Evolutionary conservation across 805 yeast species (phyloP).

Genomic region (Pichia eremophila): DNA sequence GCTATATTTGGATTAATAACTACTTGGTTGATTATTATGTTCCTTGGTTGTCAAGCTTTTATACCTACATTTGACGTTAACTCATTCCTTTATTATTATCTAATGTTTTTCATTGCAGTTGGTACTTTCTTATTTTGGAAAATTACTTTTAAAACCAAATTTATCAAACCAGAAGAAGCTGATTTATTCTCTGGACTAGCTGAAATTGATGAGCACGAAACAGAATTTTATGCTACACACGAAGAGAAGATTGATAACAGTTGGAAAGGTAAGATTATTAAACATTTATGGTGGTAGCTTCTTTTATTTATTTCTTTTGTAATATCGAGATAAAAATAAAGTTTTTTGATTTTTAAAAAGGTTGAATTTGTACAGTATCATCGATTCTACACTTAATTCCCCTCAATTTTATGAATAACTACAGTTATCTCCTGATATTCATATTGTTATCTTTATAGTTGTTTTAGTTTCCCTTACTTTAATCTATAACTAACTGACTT

Average conservation of each 20-base stretch:
- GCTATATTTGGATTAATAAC: conserved; percentile 20
- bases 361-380: no score
- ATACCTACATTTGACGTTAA: conserved; percentile 30
- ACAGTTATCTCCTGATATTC: no score
- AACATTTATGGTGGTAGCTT: conserved; percentile 3
- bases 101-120: conserved; percentile 33
- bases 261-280: background rate
- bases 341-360: no score
- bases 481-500: no score
- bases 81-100: conserved; percentile 35
- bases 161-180: conserved; percentile 34
- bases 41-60: conserved; percentile 34
- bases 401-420: no score
- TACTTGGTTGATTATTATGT: conserved; percentile 28
- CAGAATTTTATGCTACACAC: conserved; percentile 17
- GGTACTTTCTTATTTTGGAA: conserved; percentile 30
- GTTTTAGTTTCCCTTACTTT: no score
- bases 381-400: no score
- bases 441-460: no score
- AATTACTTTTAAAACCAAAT: conserved; percentile 29
- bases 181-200: conserved; percentile 36
- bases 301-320: background rate
- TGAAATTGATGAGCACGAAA: conserved; percentile 43
- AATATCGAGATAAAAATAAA: background rate
- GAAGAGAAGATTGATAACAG: background rate